Evolutionary conservation across 768 basidiomycete genomes (phyloP).

Genomic region (Termitomyces sp.): DNA sequence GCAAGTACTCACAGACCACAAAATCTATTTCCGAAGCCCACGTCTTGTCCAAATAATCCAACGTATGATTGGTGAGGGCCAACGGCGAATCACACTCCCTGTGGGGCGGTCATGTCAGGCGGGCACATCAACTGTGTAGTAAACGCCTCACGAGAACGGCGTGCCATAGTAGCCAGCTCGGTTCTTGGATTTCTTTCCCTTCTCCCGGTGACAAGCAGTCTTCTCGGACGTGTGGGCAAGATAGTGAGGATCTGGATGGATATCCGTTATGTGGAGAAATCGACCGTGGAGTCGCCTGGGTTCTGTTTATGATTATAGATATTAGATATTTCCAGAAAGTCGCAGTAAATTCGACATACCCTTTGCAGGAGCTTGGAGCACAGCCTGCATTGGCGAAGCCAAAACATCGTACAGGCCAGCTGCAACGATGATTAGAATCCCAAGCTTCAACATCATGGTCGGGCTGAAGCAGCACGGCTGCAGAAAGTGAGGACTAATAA

Average conservation of each 20-base stretch:
- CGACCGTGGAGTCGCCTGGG: slow-evolving; percentile 58
- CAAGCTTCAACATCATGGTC: slow-evolving; percentile 9
- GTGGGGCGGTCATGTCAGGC: neutral
- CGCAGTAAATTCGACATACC: slow-evolving; percentile 20
- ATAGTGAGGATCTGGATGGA: slow-evolving; percentile 79
- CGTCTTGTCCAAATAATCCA: slow-evolving; percentile 73
- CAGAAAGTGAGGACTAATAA: neutral
- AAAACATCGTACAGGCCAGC: slow-evolving; percentile 20
- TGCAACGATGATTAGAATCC: slow-evolving; percentile 20
- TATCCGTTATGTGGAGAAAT: slow-evolving; percentile 80
- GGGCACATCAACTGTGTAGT: neutral
- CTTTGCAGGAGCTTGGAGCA: slow-evolving; percentile 25
- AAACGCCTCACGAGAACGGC: slow-evolving; percentile 53
- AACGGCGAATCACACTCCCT: slow-evolving; percentile 81
- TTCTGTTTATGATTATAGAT: slow-evolving; percentile 22
- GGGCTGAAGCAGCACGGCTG: neutral
- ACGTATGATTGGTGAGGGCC: slow-evolving; percentile 71
- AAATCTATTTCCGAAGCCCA: slow-evolving; percentile 88
- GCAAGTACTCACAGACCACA: slow-evolving; percentile 63
- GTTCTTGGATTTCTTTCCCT: slow-evolving; percentile 48
- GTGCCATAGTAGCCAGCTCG: slow-evolving; percentile 61
- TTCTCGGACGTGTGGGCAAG: slow-evolving; percentile 40
- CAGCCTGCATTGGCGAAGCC: slow-evolving; percentile 36
- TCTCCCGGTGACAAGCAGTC: slow-evolving; percentile 67
- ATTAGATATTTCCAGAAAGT: neutral